Evolutionary conservation across 768 basidiomycete species (phyloP).

Genomic region (Kwoniella bestiolae): DNA sequence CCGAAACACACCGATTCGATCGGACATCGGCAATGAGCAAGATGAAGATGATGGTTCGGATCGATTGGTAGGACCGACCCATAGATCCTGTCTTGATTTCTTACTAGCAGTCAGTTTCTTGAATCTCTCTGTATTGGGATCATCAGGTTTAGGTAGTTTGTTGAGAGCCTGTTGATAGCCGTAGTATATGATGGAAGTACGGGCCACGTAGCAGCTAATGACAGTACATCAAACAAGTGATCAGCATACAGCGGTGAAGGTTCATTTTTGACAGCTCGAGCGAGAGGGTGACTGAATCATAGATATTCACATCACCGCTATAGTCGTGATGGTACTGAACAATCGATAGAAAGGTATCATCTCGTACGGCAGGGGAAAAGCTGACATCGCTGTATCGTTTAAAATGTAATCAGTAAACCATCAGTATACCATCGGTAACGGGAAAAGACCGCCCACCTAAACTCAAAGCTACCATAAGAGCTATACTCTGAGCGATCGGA

Average conservation of each 20-base stretch:
- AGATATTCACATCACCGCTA: slow-evolving; percentile 39
- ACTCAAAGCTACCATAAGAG: slow-evolving; percentile 41
- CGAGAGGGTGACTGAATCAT: not conserved
- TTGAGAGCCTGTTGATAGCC: slow-evolving; percentile 42
- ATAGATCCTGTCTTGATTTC: slow-evolving; percentile 38
- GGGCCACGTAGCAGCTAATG: slow-evolving; percentile 33
- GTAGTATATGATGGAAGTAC: slow-evolving; percentile 45
- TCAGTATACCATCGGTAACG: too few species aligned
- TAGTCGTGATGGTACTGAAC: slow-evolving; percentile 40
- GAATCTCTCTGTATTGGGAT: slow-evolving; percentile 23
- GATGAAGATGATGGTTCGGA: too few species aligned
- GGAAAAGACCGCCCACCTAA: slow-evolving; percentile 24
- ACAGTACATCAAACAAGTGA: not conserved
- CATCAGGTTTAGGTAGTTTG: slow-evolving; percentile 26
- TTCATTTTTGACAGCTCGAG: too few species aligned
- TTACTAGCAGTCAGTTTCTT: slow-evolving; percentile 25
- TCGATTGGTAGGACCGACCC: slow-evolving; percentile 28
- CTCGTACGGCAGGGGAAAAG: slow-evolving; percentile 32
- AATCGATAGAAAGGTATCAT: slow-evolving; percentile 44
- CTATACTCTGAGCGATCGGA: slow-evolving; percentile 40
- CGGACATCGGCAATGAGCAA: not conserved
- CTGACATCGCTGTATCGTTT: slow-evolving; percentile 26
- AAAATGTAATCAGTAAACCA: not conserved
- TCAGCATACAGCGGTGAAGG: too few species aligned
- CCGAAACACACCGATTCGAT: not conserved